Base-by-base conservation (phyloP, 345 rosid species). In the Isatis tinctoria region DNA sequence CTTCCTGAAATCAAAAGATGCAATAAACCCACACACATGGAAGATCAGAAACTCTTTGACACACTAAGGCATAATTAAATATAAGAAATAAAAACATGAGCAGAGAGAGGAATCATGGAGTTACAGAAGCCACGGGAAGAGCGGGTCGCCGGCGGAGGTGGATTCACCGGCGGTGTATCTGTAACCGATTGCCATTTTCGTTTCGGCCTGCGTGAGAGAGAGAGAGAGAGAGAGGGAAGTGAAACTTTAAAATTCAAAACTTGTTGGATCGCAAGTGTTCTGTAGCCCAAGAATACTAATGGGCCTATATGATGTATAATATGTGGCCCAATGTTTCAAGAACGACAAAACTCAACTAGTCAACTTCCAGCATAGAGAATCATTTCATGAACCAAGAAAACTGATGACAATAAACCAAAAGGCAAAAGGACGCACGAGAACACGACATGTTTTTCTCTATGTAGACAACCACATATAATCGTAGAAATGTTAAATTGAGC, bases 81-180 rank as follows among this genome's bases (percentile, higher is more conserved):
- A 27, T 3, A 6, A 22, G 12, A 13, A 2, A 13, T 0, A 32
- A 8, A 1, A n/a, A 30, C 11, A 61, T 22, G 24, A 3, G 8
- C 0, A 54, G 57, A 16, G 44, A 39, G 28, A 27, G 17, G 36
- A 49, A 48, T 57, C 12, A 33, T 5, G 14, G 14, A 57, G 11
- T 45, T 76, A 87, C 90, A 54, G 3, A 33, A 88, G 87, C 92
- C 95, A 88, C 9, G 85, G 91, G 17, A 83, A 64, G 52, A 89
- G 92, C 45, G 87, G 82, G 54, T 88, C 89, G 3, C 18, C 74
- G 69, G 52, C 72, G 35, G 78, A 51, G 41, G 73, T 32, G 45
- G 43, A 49, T 28, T 54, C 77, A 73, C 45, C 57, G 76, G 64
- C 70, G 69, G 69, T 17, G 18, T 81, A 73, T 45, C 35, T 18